These are phyloP conservation scores for Lentinus tigrinus DNA, from an alignment of 768 basidiomycete species.

Conservation along the genomic window DNA sequence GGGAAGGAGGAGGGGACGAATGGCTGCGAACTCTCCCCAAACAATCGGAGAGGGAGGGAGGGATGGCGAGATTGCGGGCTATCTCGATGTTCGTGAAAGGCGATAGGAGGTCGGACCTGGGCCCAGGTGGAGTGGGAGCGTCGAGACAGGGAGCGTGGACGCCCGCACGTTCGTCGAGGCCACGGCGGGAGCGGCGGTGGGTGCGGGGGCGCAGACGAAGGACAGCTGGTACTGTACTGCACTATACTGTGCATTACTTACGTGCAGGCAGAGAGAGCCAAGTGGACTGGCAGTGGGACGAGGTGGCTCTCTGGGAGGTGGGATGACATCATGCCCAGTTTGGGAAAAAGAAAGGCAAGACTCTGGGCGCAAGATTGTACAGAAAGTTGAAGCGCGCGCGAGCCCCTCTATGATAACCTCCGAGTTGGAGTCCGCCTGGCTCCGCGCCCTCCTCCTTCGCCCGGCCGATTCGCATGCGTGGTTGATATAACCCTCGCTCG, in stretches of 20 bases:
- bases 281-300: neutral
- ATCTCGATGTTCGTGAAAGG: neutral
- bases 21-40: neutral
- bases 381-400: too few species aligned
- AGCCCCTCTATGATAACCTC: neutral
- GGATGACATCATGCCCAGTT: too few species aligned
- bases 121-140: slow-evolving; percentile 16
- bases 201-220: neutral
- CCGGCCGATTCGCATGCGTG: neutral
- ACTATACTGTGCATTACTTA: too few species aligned
- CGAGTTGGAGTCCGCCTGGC: neutral
- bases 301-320: too few species aligned
- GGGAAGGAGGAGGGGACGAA: neutral
- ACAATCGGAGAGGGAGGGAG: neutral
- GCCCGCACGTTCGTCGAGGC: neutral
- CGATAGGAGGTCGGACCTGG: slow-evolving; percentile 21
- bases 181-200: neutral
- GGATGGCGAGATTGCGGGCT: slow-evolving; percentile 14
- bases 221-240: too few species aligned
- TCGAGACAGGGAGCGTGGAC: neutral
- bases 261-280: neutral
- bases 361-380: too few species aligned
- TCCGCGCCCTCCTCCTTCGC: neutral
- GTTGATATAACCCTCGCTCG: neutral
- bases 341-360: too few species aligned